A percentile compares a stretch with the other conserved stretches of the same genome.
Evolutionary conservation across 2,329 filamentous ascomycete species (phyloP).

Genomic region (Sclerotinia spermophila): DNA sequence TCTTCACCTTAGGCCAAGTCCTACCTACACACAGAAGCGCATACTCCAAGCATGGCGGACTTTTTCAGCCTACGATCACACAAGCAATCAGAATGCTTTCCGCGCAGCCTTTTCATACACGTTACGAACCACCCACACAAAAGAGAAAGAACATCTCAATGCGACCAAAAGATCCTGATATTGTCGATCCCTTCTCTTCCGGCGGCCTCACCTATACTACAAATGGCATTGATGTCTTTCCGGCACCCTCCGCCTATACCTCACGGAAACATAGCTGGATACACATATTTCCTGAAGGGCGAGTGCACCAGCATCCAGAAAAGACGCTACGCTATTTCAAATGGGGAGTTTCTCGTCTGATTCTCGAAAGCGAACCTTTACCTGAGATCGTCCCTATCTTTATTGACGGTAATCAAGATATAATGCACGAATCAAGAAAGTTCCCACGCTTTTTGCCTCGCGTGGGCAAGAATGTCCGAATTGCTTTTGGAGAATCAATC

Average conservation of each 20-base stretch:
- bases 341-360: conserved; percentile 89
- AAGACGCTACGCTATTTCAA: conserved; percentile 93
- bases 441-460: conserved; percentile 82
- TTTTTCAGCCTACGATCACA: conserved; percentile 84
- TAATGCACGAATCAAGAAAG: conserved; percentile 80
- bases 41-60: conserved; percentile 71
- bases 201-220: conserved; percentile 57
- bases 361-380: conserved; percentile 82
- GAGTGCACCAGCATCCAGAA: conserved; percentile 80
- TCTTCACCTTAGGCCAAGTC: conserved; percentile 88
- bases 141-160: conserved; percentile 10
- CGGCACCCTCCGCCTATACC: conserved; percentile 67
- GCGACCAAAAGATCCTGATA: conserved; percentile 29
- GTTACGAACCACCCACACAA: conserved; percentile 17
- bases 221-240: conserved; percentile 61
- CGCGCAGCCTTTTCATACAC: conserved; percentile 45
- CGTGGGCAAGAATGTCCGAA: conserved; percentile 62
- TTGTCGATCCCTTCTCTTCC: conserved; percentile 54
- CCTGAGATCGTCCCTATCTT: conserved; percentile 93
- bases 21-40: conserved; percentile 80
- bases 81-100: conserved; percentile 84
- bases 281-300: conserved; percentile 94
- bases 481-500: conserved; percentile 76
- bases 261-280: conserved; percentile 76
- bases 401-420: conserved; percentile 80